A percentile compares a stretch with the other conserved stretches of the same genome.
Evolutionary conservation across 306 rosid genomes (phyloP).

Genomic region (Urtica urens): DNA sequence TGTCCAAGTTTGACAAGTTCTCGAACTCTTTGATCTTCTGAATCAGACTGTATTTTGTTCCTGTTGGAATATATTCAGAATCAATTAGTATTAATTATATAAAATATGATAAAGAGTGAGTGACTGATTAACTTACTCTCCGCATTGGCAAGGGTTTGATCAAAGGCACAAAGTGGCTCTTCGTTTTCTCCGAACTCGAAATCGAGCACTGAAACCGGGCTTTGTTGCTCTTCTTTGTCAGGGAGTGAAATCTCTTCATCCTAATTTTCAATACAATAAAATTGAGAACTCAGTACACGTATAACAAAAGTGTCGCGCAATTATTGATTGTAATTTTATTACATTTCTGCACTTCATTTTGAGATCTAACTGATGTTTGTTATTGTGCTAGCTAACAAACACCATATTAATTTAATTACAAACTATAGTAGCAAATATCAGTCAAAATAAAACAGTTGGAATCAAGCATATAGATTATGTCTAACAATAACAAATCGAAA

Average conservation of each 20-base stretch:
- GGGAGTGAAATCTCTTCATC: conserved; percentile 17
- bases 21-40: conserved; percentile 33
- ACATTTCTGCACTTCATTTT: no score
- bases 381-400: no score
- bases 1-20: conserved; percentile 26
- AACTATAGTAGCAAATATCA: no score
- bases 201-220: conserved; percentile 59
- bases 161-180: conserved; percentile 23
- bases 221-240: conserved; percentile 43
- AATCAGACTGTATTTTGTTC: conserved; percentile 35
- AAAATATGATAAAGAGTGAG: neutral
- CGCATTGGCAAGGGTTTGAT: conserved; percentile 36
- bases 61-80: conserved; percentile 23
- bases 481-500: neutral
- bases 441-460: neutral
- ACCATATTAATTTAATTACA: no score
- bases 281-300: no score
- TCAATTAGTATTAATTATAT: conserved; percentile 8
- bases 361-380: no score
- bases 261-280: neutral
- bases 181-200: conserved; percentile 34
- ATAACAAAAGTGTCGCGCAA: no score
- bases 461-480: neutral
- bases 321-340: no score
- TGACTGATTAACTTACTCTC: conserved; percentile 31